Conservation (phyloP, 1,284 basidiomycete genomes). For the Ganoderma resinaceum region DNA sequence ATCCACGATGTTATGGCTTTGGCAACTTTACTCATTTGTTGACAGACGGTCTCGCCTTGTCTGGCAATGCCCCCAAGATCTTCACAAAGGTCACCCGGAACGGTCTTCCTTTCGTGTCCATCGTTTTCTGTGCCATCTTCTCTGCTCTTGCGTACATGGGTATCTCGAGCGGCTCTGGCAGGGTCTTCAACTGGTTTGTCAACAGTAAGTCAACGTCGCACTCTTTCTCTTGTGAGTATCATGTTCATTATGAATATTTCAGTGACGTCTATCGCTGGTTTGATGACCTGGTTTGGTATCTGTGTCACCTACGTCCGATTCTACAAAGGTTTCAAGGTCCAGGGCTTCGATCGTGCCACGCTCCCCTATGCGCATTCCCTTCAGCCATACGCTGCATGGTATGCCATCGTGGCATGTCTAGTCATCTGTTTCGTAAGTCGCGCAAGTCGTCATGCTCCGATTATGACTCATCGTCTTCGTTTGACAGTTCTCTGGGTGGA, state of each 20-base stretch:
- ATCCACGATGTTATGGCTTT: neutral
- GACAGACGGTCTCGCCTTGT: constrained; percentile 76
- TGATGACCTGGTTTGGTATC: constrained; percentile 90
- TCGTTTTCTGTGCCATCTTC: constrained; percentile 77
- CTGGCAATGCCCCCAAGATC: constrained; percentile 81
- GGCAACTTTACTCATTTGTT: neutral
- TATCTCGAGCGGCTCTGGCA: constrained; percentile 62
- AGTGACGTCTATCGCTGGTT: constrained; percentile 56
- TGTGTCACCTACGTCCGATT: constrained; percentile 83
- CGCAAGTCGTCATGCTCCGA: neutral
- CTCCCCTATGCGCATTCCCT: constrained; percentile 74
- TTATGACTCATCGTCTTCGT: constrained; percentile 1
- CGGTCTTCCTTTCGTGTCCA: constrained; percentile 80
- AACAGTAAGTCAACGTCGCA: constrained; percentile 49
- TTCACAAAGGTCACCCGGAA: constrained; percentile 72
- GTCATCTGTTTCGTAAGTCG: constrained; percentile 73
- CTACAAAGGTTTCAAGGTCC: constrained; percentile 76
- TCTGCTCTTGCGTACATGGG: constrained; percentile 78
- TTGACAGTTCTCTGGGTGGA: constrained; percentile 73
- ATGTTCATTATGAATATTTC: neutral
- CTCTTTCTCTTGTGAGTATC: neutral
- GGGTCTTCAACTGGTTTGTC: constrained; percentile 66
- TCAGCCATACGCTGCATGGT: constrained; percentile 80
- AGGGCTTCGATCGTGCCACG: constrained; percentile 70
- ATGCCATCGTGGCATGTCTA: constrained; percentile 58